Conservation (phyloP, 805 yeast genomes). For the Yamadazyma scolyti region DNA sequence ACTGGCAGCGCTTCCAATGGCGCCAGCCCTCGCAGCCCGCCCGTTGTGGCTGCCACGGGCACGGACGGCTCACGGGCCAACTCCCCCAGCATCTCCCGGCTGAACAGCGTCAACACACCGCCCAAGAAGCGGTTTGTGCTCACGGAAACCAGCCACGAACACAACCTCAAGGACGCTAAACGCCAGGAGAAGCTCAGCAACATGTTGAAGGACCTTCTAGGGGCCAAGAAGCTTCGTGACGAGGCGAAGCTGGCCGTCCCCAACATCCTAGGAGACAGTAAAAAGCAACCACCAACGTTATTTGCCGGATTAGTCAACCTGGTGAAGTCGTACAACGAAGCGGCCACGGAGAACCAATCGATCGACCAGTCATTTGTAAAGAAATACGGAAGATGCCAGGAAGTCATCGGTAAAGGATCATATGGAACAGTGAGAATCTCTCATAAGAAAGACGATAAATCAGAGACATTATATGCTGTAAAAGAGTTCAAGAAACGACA, state of each 20-base stretch:
- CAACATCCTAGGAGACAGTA: constrained; percentile 37
- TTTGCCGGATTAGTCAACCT: constrained; percentile 66
- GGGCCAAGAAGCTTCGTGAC: constrained; percentile 65
- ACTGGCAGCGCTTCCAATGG: too few relatives aligned
- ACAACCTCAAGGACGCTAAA: constrained; percentile 69
- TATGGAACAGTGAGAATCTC: constrained; percentile 91
- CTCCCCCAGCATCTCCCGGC: constrained; percentile 16
- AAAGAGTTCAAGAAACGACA: constrained; percentile 72
- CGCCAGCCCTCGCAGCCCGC: too few relatives aligned
- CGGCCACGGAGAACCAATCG: constrained; percentile 9
- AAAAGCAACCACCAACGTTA: constrained; percentile 58
- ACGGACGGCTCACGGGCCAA: constrained; percentile 2
- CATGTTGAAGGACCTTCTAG: constrained; percentile 74
- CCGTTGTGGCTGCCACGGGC: too few relatives aligned
- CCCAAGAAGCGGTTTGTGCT: constrained; percentile 46
- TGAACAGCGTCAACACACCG: constrained; percentile 6
- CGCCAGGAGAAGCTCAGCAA: constrained; percentile 73
- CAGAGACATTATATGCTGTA: constrained; percentile 68
- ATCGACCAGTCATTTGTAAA: constrained; percentile 61
- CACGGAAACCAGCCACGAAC: constrained; percentile 79
- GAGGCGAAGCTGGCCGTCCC: constrained; percentile 76
- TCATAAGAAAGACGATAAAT: constrained; percentile 51
- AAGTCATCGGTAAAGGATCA: constrained; percentile 89
- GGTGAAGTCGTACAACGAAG: constrained; percentile 28
- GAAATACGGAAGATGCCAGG: constrained; percentile 93